phyloP scores from a whole-genome alignment of 495 filamentous ascomycete species.

The Aspergillus bridgeri region DNA sequence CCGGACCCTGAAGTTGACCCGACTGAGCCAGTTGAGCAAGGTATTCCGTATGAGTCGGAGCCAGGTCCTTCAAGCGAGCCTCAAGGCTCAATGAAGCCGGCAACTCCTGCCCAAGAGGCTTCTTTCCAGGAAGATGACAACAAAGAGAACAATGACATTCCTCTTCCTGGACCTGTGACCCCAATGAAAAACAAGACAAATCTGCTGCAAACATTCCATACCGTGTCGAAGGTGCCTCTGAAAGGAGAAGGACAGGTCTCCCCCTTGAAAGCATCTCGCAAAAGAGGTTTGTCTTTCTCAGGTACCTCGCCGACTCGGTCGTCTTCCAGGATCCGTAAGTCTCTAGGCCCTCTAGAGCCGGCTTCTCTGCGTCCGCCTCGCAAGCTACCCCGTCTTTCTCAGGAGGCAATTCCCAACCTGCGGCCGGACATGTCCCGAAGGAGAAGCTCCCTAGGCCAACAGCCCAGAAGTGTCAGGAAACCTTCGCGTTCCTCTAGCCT shows the following conservation, averaged over 20 bases:
- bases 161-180: conserved; percentile 31
- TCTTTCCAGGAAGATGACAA: conserved; percentile 26
- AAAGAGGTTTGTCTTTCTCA: conserved; percentile 52
- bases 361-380: conserved; percentile 21
- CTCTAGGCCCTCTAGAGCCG: conserved; percentile 20
- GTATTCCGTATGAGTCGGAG: conserved; percentile 8
- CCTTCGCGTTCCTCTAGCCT: conserved; percentile 27
- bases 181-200: conserved; percentile 26
- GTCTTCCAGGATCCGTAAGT: conserved; percentile 31
- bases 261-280: conserved; percentile 52
- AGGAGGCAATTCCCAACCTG: conserved; percentile 21
- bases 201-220: conserved; percentile 54
- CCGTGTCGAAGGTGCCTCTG: conserved; percentile 72
- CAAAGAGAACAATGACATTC: conserved; percentile 31
- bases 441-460: not conserved
- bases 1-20: not conserved
- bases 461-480: conserved; percentile 3
- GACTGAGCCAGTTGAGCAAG: not conserved
- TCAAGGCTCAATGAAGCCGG: not conserved
- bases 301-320: conserved; percentile 34
- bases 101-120: conserved; percentile 1
- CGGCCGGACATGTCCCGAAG: conserved; percentile 5
- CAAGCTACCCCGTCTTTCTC: conserved; percentile 22
- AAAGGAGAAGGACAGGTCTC: conserved; percentile 63
- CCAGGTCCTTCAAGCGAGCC: conserved; percentile 15